Evolutionary conservation across 768 basidiomycete genomes (phyloP).

Genomic region (Candolleomyces eurysporus): DNA sequence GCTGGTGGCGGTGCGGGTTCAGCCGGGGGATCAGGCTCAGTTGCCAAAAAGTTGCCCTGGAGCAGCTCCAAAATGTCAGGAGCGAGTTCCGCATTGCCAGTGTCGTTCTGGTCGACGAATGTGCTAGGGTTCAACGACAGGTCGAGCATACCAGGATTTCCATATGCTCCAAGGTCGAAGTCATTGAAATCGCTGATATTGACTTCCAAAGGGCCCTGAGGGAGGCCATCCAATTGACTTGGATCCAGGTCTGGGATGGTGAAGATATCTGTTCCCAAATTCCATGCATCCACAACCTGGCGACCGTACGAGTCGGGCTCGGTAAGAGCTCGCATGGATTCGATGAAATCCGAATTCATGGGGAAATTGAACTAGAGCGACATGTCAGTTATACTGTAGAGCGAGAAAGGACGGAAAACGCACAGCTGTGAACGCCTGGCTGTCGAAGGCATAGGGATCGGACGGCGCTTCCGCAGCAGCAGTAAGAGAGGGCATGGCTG

Average conservation of each 20-base stretch:
- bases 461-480: too few relatives aligned
- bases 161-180: not conserved
- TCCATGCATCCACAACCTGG: not conserved
- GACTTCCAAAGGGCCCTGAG: not conserved
- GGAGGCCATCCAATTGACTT: not conserved
- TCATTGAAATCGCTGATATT: not conserved
- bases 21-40: not conserved
- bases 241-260: not conserved
- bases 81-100: not conserved
- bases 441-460: too few relatives aligned
- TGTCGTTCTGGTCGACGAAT: not conserved
- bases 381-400: not conserved
- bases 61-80: not conserved
- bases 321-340: not conserved
- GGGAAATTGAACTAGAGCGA: constrained; percentile 2
- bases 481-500: not conserved
- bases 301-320: not conserved
- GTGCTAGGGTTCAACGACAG: not conserved
- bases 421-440: not conserved
- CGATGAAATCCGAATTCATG: not conserved
- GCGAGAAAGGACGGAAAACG: not conserved
- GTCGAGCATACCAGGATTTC: not conserved
- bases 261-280: not conserved
- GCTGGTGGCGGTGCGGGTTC: constrained; percentile 1
- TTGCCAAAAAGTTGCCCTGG: not conserved